Evolutionary conservation across 805 yeast species (phyloP).

Genomic region (Nematodospora valgi): DNA sequence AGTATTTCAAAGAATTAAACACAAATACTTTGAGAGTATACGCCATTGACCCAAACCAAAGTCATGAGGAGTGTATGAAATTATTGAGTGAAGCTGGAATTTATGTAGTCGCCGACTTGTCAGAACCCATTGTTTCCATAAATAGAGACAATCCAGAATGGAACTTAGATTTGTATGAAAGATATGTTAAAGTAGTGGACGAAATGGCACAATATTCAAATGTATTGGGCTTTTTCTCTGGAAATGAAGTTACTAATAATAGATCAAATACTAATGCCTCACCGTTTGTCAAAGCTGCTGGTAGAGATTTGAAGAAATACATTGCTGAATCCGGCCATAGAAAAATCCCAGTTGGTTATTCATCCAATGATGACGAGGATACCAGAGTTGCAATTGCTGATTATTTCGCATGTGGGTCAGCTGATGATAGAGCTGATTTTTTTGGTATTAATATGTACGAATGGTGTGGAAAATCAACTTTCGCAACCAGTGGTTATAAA

Average conservation of each 20-base stretch:
- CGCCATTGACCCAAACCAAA: constrained; percentile 35
- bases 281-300: constrained; percentile 93
- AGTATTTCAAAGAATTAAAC: constrained; percentile 33
- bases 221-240: constrained; percentile 93
- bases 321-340: constrained; percentile 66
- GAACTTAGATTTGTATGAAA: constrained; percentile 64
- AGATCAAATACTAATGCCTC: constrained; percentile 81
- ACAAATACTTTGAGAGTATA: constrained; percentile 44
- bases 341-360: constrained; percentile 87
- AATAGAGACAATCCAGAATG: constrained; percentile 75
- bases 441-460: constrained; percentile 86
- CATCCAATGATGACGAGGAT: constrained; percentile 83
- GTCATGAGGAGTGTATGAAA: constrained; percentile 42
- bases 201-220: constrained; percentile 72
- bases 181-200: constrained; percentile 84
- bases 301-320: constrained; percentile 82
- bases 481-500: constrained; percentile 60
- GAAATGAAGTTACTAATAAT: constrained; percentile 93
- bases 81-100: constrained; percentile 45
- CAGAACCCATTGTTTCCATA: constrained; percentile 76
- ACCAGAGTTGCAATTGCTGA: constrained; percentile 78
- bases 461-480: constrained; percentile 75
- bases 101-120: constrained; percentile 41
- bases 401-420: constrained; percentile 80
- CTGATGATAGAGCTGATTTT: constrained; percentile 65